Conservation (phyloP, 129 eudicot species). For the Flaveria sonorensis region DNA sequence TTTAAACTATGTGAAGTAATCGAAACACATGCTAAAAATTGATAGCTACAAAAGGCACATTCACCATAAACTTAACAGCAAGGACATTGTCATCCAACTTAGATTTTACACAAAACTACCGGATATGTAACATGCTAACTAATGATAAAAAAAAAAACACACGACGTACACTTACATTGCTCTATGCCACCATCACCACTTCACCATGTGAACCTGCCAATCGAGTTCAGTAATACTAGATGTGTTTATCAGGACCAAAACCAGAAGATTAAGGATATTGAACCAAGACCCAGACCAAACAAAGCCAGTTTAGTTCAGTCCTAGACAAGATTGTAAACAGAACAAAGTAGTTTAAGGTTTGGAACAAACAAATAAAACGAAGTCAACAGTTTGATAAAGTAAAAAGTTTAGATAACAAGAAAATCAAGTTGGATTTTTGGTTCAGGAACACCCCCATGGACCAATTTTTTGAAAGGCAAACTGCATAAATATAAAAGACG, state of each 20-base stretch:
- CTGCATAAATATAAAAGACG: too few species aligned
- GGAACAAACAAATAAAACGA: too few species aligned
- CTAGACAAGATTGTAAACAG: neutral
- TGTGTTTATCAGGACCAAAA: too few species aligned
- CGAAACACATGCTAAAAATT: neutral
- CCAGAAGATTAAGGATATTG: neutral
- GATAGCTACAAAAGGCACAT: neutral
- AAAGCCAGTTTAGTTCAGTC: neutral
- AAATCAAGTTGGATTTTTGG: too few species aligned
- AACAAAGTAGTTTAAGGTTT: too few species aligned
- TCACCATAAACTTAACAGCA: neutral
- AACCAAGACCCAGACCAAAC: neutral
- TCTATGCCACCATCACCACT: conserved; percentile 46
- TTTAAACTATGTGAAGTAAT: too few species aligned
- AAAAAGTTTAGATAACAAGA: too few species aligned
- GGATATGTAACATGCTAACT: conserved; percentile 17
- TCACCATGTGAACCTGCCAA: conserved; percentile 51
- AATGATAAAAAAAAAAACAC: conserved; percentile 20
- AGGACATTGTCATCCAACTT: neutral
- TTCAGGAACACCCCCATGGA: too few species aligned
- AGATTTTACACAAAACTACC: conserved; percentile 13
- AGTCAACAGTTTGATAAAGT: too few species aligned
- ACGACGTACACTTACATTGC: neutral
- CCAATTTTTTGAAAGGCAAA: too few species aligned
- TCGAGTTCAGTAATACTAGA: neutral